Percentiles rank a stretch among this genome's conserved stretches.
Conservation (phyloP, 2,329 filamentous ascomycete genomes). For the Claviceps sp. region DNA sequence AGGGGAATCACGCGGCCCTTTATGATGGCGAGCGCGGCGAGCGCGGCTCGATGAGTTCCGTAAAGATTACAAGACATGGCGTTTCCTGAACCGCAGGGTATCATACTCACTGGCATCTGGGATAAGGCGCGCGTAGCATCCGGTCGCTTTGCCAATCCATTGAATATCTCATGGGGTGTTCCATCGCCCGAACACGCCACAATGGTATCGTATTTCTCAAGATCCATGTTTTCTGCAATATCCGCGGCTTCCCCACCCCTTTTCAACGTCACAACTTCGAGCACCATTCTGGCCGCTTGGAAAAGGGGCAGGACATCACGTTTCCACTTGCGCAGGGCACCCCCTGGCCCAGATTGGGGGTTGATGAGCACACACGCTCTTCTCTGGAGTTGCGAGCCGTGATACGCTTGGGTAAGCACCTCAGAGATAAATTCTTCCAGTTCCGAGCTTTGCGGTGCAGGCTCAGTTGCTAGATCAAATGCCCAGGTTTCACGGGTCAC, state of each 20-base stretch:
- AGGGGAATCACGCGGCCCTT: conserved; percentile 78
- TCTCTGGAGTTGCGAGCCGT: conserved; percentile 52
- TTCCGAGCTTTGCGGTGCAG: conserved; percentile 19
- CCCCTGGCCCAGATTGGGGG: conserved; percentile 75
- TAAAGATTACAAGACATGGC: conserved; percentile 84
- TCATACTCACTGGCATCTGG: conserved; percentile 68
- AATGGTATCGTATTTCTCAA: conserved; percentile 71
- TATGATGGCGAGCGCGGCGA: conserved; percentile 70
- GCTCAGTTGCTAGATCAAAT: conserved; percentile 26
- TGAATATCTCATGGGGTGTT: conserved; percentile 85
- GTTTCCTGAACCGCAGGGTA: conserved; percentile 90
- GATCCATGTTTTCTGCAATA: conserved; percentile 61
- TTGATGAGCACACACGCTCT: conserved; percentile 83
- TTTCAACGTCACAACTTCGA: conserved; percentile 61
- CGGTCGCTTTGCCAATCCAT: conserved; percentile 65
- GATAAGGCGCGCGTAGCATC: conserved; percentile 64
- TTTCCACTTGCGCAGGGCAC: conserved; percentile 59
- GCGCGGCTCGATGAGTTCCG: conserved; percentile 60
- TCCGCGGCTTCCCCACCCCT: conserved; percentile 66
- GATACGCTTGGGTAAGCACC: conserved; percentile 59
- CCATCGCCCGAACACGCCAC: conserved; percentile 88
- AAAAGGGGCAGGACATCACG: conserved; percentile 70
- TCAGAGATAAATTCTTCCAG: conserved; percentile 48
- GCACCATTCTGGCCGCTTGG: conserved; percentile 60
- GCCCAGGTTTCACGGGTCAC: conserved; percentile 48